Percentiles rank a stretch among this genome's conserved stretches.
Evolutionary conservation across 2,329 filamentous ascomycete genomes (phyloP).

Genomic region (Fusarium agapanthi): DNA sequence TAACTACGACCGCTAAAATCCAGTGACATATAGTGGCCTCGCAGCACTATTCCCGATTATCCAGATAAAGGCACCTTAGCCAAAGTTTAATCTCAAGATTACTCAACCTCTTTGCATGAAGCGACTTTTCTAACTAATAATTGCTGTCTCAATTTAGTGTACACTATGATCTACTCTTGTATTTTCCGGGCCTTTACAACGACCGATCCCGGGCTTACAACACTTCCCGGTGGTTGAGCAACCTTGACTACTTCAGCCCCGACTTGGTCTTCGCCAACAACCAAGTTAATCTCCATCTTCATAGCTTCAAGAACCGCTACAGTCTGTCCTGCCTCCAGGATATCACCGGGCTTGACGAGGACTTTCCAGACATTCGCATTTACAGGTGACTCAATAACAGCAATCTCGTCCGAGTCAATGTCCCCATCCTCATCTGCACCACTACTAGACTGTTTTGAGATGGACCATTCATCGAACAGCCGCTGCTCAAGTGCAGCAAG

Average conservation of each 20-base stretch:
- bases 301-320: not conserved
- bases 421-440: not conserved
- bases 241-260: not conserved
- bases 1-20: not conserved
- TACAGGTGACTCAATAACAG: not conserved
- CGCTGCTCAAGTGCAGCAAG: not conserved
- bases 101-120: not conserved
- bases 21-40: not conserved
- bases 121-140: not conserved
- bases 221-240: not conserved
- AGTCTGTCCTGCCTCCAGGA: not conserved
- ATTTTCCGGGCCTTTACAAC: not conserved
- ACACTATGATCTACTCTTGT: not conserved
- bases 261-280: not conserved
- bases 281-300: not conserved
- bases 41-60: not conserved
- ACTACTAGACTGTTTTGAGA: not conserved
- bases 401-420: not conserved
- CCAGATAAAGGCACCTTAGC: not conserved
- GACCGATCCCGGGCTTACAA: not conserved
- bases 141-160: not conserved
- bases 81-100: not conserved
- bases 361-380: not conserved
- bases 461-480: not conserved
- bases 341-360: not conserved